phyloP scores from a whole-genome alignment of 1,139 yeast species.

The Candida sp. region DNA sequence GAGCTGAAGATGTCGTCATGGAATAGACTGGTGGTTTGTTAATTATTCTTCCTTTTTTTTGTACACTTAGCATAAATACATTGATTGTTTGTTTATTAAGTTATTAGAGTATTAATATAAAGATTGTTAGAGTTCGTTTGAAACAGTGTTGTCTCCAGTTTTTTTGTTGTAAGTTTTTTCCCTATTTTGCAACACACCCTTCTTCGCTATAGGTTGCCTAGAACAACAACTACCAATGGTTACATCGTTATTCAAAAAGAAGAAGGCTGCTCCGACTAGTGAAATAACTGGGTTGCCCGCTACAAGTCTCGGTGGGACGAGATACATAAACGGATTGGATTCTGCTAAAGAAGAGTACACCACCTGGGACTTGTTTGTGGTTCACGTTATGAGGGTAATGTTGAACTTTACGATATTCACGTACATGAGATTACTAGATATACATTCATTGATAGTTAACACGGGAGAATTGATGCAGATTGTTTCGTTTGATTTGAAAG shows the following conservation, averaged over 20 bases:
- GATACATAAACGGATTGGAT: slow-evolving; percentile 13
- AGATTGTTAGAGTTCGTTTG: neutral
- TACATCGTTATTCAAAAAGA: neutral
- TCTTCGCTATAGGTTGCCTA: neutral
- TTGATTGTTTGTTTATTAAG: neutral
- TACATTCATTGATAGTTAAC: slow-evolving; percentile 7
- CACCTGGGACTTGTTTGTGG: slow-evolving; percentile 22
- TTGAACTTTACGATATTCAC: slow-evolving; percentile 13
- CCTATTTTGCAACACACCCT: slow-evolving; percentile 9
- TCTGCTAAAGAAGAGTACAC: slow-evolving; percentile 15
- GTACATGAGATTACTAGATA: slow-evolving; percentile 10
- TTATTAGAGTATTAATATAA: neutral
- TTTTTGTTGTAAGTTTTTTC: neutral
- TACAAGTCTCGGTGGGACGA: slow-evolving; percentile 14
- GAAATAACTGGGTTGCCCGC: slow-evolving; percentile 15
- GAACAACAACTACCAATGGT: slow-evolving; percentile 1
- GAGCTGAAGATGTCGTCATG: slow-evolving; percentile 18
- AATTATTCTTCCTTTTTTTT: neutral
- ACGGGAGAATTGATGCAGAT: slow-evolving; percentile 13
- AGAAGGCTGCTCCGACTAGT: slow-evolving; percentile 6
- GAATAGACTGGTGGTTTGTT: slow-evolving; percentile 11
- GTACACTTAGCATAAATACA: neutral
- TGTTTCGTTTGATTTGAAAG: slow-evolving; percentile 14
- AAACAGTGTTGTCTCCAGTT: neutral
- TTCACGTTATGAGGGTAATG: slow-evolving; percentile 21